Conservation (phyloP, 2,329 filamentous ascomycete genomes). For the Colletotrichum melonis region DNA sequence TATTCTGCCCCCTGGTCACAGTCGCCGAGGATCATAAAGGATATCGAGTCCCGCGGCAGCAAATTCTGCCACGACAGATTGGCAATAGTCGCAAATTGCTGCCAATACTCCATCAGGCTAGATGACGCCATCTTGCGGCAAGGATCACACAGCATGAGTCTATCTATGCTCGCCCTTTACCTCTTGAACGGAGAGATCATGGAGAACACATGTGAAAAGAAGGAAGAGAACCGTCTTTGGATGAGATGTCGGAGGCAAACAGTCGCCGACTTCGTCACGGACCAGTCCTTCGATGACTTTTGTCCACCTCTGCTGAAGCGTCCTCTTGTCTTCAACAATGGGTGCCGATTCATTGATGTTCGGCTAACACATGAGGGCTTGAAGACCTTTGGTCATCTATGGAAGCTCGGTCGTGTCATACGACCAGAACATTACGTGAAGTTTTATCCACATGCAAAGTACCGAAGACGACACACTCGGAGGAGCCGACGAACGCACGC, state of each 20-base stretch:
- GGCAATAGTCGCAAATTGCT: constrained; percentile 11
- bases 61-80: background rate
- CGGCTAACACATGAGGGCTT: background rate
- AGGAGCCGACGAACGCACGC: no score
- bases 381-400: background rate
- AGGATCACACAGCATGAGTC: background rate
- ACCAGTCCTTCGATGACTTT: background rate
- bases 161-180: background rate
- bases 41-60: background rate
- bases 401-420: background rate
- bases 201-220: no score
- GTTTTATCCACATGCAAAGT: no score
- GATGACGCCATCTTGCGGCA: background rate
- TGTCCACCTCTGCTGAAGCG: background rate
- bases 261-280: background rate
- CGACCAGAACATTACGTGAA: no score
- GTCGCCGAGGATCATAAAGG: background rate
- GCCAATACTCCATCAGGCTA: background rate
- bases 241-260: background rate
- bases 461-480: no score
- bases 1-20: background rate
- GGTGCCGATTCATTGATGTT: background rate
- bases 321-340: background rate
- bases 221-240: accelerated
- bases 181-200: constrained; percentile 2